Percentiles rank a stretch among this genome's conserved stretches.
These are phyloP conservation scores for Austroboletus eburneus DNA, from an alignment of 768 basidiomycete genomes.

Conservation along the genomic window DNA sequence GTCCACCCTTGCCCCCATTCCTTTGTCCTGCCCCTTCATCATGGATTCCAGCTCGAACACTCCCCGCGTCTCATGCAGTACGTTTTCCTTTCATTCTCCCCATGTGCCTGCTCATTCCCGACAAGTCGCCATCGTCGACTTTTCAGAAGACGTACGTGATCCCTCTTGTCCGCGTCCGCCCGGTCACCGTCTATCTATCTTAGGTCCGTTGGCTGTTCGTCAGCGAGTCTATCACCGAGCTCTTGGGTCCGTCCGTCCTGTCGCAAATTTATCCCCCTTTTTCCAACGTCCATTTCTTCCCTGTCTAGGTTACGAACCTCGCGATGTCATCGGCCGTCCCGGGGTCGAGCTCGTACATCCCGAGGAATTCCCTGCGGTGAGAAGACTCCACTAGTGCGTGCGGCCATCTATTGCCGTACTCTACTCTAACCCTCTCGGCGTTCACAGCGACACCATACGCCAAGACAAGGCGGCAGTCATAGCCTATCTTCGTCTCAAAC, in stretches of 20 bases:
- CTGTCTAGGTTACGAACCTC: conserved; percentile 64
- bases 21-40: too few relatives aligned
- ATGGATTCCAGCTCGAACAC: conserved; percentile 39
- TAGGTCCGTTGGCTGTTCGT: conserved; percentile 63
- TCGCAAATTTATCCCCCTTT: neutral
- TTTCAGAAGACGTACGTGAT: conserved; percentile 59
- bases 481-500: conserved; percentile 72
- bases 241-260: conserved; percentile 45
- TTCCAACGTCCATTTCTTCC: neutral
- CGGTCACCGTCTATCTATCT: conserved; percentile 22
- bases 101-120: conserved; percentile 8
- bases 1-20: neutral
- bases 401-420: neutral
- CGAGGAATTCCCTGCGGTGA: conserved; percentile 67
- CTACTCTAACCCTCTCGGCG: neutral
- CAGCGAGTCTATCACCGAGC: conserved; percentile 61
- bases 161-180: neutral
- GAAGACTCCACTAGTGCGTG: conserved; percentile 62
- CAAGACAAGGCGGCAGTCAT: conserved; percentile 79
- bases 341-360: conserved; percentile 78
- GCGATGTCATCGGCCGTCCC: conserved; percentile 63
- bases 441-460: conserved; percentile 62
- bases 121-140: conserved; percentile 77
- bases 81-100: conserved; percentile 26
- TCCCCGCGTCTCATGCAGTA: conserved; percentile 79